Percentiles rank a stretch among this genome's conserved stretches.
Conservation (phyloP, 1,284 basidiomycete species). For the Naganishia cerealis region DNA sequence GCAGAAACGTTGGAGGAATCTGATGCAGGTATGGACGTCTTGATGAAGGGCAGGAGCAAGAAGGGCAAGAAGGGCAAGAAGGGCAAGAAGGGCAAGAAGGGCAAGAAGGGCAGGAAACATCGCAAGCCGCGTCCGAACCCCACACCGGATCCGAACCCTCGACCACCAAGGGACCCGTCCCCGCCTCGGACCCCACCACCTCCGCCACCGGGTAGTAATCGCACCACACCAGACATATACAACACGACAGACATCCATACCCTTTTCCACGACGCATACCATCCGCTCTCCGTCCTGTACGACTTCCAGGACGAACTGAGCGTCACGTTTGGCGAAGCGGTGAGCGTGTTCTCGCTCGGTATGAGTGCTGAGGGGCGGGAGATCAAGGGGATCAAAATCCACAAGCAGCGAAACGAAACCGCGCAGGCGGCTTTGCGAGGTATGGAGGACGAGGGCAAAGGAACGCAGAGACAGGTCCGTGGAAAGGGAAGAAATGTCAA, state of each 20-base stretch:
- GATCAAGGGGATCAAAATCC: conserved; percentile 44
- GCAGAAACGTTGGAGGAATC: not conserved
- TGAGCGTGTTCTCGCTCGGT: conserved; percentile 43
- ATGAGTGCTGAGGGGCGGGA: conserved; percentile 44
- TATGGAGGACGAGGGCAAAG: conserved; percentile 16
- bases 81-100: not conserved
- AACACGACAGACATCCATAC: conserved; percentile 38
- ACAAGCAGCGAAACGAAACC: conserved; percentile 35
- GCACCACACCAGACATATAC: conserved; percentile 28
- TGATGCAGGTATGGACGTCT: not conserved
- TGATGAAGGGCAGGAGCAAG: conserved; percentile 16
- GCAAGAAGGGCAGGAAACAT: conserved; percentile 2
- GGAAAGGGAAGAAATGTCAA: conserved; percentile 9
- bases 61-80: conserved; percentile 1
- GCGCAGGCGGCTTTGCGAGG: conserved; percentile 33
- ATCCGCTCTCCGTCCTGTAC: conserved; percentile 45
- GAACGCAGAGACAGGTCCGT: conserved; percentile 15
- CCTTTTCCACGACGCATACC: conserved; percentile 51
- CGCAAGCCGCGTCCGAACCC: not conserved
- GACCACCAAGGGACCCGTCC: not conserved
- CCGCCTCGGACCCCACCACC: conserved; percentile 12
- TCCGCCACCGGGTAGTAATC: conserved; percentile 11
- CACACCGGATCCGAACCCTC: not conserved
- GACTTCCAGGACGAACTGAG: conserved; percentile 46
- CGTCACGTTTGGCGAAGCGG: conserved; percentile 41